A percentile compares a stretch with the other conserved stretches of the same genome.
phyloP scores from a whole-genome alignment of 345 rosid genomes.

The Dovyalis caffra region DNA sequence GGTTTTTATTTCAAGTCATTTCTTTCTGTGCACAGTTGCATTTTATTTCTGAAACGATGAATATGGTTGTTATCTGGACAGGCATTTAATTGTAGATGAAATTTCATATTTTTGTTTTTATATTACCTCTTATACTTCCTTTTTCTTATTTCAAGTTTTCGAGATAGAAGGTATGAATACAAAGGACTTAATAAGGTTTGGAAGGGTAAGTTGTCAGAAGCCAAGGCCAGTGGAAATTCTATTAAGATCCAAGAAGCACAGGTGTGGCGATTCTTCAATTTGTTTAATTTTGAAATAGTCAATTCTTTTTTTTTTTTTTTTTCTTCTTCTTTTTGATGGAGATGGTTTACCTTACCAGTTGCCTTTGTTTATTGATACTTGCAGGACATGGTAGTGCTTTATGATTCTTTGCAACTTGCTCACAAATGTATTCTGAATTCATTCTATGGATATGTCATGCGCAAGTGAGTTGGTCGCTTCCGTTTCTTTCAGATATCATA shows the following conservation, averaged over 20 bases:
- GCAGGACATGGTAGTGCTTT: slow-evolving; percentile 97
- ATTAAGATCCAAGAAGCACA: slow-evolving; percentile 96
- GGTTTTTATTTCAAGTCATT: background rate
- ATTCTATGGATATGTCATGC: slow-evolving; percentile 99
- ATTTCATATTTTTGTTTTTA: background rate
- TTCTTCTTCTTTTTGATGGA: background rate
- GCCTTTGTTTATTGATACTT: slow-evolving; percentile 26
- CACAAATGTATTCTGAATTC: slow-evolving; percentile 97
- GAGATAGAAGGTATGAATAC: slow-evolving; percentile 96
- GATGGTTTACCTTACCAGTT: slow-evolving; percentile 15
- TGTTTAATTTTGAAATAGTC: slow-evolving; percentile 9
- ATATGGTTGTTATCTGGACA: too few species aligned
- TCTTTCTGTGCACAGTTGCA: background rate
- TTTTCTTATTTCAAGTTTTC: slow-evolving; percentile 60
- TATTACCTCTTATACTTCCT: slow-evolving; percentile 12
- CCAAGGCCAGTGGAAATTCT: slow-evolving; percentile 91
- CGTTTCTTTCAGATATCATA: slow-evolving; percentile 9
- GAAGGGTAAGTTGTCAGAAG: slow-evolving; percentile 97
- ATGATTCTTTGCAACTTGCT: slow-evolving; percentile 97
- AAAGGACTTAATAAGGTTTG: slow-evolving; percentile 95
- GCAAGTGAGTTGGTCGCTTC: slow-evolving; percentile 63
- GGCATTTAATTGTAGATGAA: slow-evolving; percentile 4
- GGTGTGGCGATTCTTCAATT: slow-evolving; percentile 36
- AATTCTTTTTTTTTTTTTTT: too few species aligned
- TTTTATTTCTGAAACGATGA: background rate